These are phyloP conservation scores for Eimeria falciformis DNA, from an alignment of 169 alveolate genomes.

Conservation along the genomic window DNA sequence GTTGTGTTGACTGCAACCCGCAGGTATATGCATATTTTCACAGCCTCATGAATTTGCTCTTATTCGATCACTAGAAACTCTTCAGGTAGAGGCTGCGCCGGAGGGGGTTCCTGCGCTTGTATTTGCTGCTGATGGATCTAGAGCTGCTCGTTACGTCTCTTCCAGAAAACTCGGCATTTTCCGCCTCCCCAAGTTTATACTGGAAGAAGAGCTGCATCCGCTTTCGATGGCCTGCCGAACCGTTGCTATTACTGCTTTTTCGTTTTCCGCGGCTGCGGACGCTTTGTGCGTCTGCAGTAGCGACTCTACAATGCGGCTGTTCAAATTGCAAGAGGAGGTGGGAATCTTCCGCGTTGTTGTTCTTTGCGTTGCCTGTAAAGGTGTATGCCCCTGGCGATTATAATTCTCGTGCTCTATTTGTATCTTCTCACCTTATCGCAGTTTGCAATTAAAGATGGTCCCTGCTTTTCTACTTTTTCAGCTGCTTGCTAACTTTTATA, in stretches of 20 bases:
- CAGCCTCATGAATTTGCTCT: conserved; percentile 49
- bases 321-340: conserved; percentile 31
- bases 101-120: conserved; percentile 50
- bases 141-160: conserved; percentile 41
- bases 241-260: conserved; percentile 49
- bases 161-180: background rate
- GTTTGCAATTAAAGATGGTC: too few species aligned
- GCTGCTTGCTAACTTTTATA: background rate
- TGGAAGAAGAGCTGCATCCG: conserved; percentile 45
- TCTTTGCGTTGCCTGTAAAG: too few species aligned
- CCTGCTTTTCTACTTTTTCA: too few species aligned
- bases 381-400: too few species aligned
- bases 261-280: conserved; percentile 45
- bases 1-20: too few species aligned
- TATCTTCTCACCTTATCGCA: too few species aligned
- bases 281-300: conserved; percentile 69
- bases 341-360: background rate
- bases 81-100: conserved; percentile 20
- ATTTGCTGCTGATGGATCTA: conserved; percentile 39
- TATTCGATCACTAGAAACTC: conserved; percentile 39
- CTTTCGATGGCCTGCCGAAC: conserved; percentile 38
- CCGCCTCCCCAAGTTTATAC: conserved; percentile 30
- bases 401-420: too few species aligned
- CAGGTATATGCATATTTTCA: conserved; percentile 51
- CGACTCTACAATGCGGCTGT: conserved; percentile 68